Evolutionary conservation across 345 rosid species (phyloP), one percentile per base, ranked within the genome.

Genomic region (Hibiscus tridactylites): DNA sequence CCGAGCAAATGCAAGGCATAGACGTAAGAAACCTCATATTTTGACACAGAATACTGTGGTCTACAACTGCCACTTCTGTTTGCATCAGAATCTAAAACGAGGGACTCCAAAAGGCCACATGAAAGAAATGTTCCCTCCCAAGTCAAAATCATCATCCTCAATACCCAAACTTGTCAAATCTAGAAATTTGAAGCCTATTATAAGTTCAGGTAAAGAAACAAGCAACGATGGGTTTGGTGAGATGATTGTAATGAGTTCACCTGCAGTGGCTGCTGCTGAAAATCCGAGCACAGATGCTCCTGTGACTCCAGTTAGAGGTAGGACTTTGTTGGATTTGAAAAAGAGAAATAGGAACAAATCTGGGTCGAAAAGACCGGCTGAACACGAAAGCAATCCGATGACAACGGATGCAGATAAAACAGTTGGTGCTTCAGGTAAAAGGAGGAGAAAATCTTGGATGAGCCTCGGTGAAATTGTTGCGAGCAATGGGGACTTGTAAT

Each of bases 11-110:
- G 74, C 80, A 42, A 74, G 74, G 78, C 74, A 3, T 9, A 77
- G 77, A 42, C 29, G 33, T 29, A 86, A 83, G 76, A 81, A 84
- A 71, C 73, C 76, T 6, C 70, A 44, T 57, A 24, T 60, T 57
- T 33, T 62, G 13, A 35, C 80, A 33, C 82, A 81, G 83, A 94
- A 89, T 82, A 84, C 67, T 71, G 96, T 90, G 65, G 90, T 88
- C 44, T 89, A 83, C 81, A 81, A 74, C 9, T 93, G 97, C 83
- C 80, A 77, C 72, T 85, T 85, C 71, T 90, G 98, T 76, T 90
- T 80, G 15, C 82, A 82, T 71, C 17, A 50, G 57, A 87, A 84
- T 75, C 70, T 72, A 47, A 89, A 82, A 80, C 78, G 87, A 75
- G 95, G 62, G 29, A 79, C 90, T 49, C 79, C 83, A 6, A 76